Conservation (phyloP, 2,329 filamentous ascomycete species). For the Hawksworthiomyces lignivorus region DNA sequence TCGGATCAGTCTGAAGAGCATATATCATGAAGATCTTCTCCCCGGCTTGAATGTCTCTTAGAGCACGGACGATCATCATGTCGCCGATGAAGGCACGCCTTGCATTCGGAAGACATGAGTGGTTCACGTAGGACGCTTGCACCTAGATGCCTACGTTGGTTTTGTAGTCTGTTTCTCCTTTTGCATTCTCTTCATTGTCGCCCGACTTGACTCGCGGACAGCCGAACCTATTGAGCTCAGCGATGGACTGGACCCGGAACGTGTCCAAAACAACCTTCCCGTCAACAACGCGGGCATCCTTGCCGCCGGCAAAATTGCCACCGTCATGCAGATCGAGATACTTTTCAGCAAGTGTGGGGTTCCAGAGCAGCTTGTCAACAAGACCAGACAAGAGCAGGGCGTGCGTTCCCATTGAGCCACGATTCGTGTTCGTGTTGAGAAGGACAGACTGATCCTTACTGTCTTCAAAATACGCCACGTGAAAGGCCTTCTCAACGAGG, state of each 20-base stretch:
- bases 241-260: constrained; percentile 13
- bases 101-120: constrained; percentile 27
- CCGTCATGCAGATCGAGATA: constrained; percentile 14
- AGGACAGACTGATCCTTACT: not conserved
- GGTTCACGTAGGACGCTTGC: constrained; percentile 29
- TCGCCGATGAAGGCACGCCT: constrained; percentile 28
- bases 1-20: not conserved
- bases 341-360: constrained; percentile 10
- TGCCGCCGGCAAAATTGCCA: constrained; percentile 6
- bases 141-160: constrained; percentile 25
- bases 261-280: constrained; percentile 13
- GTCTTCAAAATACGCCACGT: not conserved
- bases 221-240: constrained; percentile 13
- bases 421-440: constrained; percentile 1
- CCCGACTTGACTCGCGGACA: constrained; percentile 7
- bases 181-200: not conserved
- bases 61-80: constrained; percentile 16
- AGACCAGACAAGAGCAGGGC: not conserved
- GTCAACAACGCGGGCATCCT: constrained; percentile 8
- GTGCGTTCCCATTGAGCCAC: not conserved
- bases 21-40: constrained; percentile 8
- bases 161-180: not conserved
- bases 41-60: constrained; percentile 3
- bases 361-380: constrained; percentile 14
- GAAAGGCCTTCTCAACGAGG: constrained; percentile 2